Evolutionary conservation across 75 land plant species (phyloP).

Genomic region (Isoetes taiwanensis): DNA sequence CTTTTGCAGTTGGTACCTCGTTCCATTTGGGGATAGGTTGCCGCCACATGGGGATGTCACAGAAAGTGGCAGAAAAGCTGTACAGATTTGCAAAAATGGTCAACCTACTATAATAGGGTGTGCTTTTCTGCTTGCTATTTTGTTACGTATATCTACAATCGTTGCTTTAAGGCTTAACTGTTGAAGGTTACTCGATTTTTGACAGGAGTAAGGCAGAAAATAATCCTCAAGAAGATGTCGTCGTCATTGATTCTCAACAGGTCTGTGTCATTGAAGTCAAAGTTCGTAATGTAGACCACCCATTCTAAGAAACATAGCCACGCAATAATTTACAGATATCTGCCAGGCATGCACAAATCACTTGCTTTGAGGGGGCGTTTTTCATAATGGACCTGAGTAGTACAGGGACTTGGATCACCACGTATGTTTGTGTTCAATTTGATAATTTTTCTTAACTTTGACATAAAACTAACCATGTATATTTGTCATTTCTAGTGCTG

Average conservation of each 20-base stretch:
- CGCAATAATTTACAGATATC: conserved; percentile 33
- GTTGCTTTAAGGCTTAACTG: too few relatives aligned
- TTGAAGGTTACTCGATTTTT: too few relatives aligned
- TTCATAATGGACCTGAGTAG: conserved; percentile 66
- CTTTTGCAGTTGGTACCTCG: conserved; percentile 57
- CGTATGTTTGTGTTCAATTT: conserved; percentile 30
- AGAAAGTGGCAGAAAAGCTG: conserved; percentile 16
- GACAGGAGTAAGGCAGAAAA: conserved; percentile 5
- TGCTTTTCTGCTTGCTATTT: not conserved
- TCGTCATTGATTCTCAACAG: conserved; percentile 4
- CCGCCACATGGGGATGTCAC: conserved; percentile 10
- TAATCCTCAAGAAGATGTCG: not conserved
- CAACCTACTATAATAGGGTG: conserved; percentile 47
- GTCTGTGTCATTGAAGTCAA: not conserved
- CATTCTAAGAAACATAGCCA: not conserved
- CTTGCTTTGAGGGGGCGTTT: conserved; percentile 48
- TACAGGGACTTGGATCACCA: conserved; percentile 68
- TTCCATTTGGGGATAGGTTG: conserved; percentile 31
- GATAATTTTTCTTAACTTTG: not conserved
- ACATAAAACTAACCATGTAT: too few relatives aligned
- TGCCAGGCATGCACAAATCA: conserved; percentile 54
- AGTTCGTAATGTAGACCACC: not conserved
- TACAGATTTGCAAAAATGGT: conserved; percentile 33
- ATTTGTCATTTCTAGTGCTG: conserved; percentile 34
- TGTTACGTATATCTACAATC: too few relatives aligned